phyloP scores from a whole-genome alignment of 257 asterid species.

The Dorcoceras hygrometricum region DNA sequence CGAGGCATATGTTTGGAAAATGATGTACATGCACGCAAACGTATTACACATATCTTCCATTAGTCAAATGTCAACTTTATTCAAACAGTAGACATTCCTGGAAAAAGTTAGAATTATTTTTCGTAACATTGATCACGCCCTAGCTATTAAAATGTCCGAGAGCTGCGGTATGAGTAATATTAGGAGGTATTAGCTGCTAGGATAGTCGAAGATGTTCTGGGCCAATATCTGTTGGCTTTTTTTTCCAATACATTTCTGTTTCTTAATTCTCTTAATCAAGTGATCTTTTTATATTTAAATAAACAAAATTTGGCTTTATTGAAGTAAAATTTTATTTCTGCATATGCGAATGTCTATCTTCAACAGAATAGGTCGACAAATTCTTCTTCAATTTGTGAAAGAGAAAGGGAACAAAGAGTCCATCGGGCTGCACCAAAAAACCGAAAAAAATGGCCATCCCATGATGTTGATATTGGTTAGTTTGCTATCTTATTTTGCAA shows the following conservation, averaged over 20 bases:
- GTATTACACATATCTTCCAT: not conserved
- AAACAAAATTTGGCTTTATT: not conserved
- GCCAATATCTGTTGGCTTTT: constrained; percentile 12
- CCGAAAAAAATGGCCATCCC: constrained; percentile 42
- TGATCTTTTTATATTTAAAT: not conserved
- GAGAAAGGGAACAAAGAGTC: constrained; percentile 39
- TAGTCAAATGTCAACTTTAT: too few relatives aligned
- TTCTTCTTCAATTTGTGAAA: constrained; percentile 35
- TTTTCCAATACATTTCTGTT: not conserved
- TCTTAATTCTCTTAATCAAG: constrained; percentile 13
- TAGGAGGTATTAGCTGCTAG: not conserved
- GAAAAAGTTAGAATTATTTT: too few relatives aligned
- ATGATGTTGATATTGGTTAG: constrained; percentile 67
- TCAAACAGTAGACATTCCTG: not conserved
- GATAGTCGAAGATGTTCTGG: constrained; percentile 1
- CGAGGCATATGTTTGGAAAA: not conserved
- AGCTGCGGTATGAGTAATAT: not conserved
- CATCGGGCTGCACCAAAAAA: constrained; percentile 31
- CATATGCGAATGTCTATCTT: constrained; percentile 18
- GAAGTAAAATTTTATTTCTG: constrained; percentile 15
- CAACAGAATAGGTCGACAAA: constrained; percentile 56
- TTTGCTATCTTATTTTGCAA: constrained; percentile 22
- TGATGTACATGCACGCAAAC: not conserved
- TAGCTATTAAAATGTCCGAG: not conserved
- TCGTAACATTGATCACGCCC: not conserved